phyloP scores from a whole-genome alignment of 2,329 filamentous ascomycete genomes.

The Apiospora sp. region DNA sequence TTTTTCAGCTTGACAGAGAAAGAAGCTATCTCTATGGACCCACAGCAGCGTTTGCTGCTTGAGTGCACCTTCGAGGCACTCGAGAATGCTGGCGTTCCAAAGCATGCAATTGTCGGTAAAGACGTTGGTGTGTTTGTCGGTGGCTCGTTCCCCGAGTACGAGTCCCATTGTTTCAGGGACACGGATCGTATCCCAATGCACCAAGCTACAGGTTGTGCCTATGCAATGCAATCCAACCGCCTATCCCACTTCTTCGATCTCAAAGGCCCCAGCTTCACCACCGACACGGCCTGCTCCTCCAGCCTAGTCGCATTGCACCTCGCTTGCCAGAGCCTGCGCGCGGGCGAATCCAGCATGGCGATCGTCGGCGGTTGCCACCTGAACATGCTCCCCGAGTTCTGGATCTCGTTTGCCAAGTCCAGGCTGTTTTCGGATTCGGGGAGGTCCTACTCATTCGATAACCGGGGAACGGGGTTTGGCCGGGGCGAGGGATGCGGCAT shows the following conservation, averaged over 20 bases:
- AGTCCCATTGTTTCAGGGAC: conserved; percentile 53
- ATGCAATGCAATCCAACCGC: conserved; percentile 61
- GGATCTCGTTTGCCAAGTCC: conserved; percentile 54
- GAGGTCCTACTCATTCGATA: conserved; percentile 60
- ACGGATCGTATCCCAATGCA: conserved; percentile 58
- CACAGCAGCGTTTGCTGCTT: conserved; percentile 60
- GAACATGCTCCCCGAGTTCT: conserved; percentile 56
- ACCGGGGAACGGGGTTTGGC: conserved; percentile 63
- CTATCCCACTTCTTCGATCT: conserved; percentile 65
- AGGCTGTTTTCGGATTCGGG: conserved; percentile 60
- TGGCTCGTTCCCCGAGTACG: conserved; percentile 56
- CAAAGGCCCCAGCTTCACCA: conserved; percentile 59
- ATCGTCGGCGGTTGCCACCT: conserved; percentile 58
- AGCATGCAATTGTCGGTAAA: conserved; percentile 54
- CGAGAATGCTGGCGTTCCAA: conserved; percentile 56
- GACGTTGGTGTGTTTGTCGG: conserved; percentile 60
- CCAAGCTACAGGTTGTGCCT: conserved; percentile 55
- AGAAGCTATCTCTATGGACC: conserved; percentile 55
- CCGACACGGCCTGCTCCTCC: conserved; percentile 62
- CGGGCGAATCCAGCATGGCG: conserved; percentile 54
- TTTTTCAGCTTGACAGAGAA: conserved; percentile 48
- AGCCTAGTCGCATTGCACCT: conserved; percentile 58
- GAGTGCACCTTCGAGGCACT: conserved; percentile 63
- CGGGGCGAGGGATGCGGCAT: conserved; percentile 66
- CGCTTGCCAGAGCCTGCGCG: conserved; percentile 57